Base-by-base conservation (phyloP, 257 asterid genomes). In the Plantago major region DNA sequence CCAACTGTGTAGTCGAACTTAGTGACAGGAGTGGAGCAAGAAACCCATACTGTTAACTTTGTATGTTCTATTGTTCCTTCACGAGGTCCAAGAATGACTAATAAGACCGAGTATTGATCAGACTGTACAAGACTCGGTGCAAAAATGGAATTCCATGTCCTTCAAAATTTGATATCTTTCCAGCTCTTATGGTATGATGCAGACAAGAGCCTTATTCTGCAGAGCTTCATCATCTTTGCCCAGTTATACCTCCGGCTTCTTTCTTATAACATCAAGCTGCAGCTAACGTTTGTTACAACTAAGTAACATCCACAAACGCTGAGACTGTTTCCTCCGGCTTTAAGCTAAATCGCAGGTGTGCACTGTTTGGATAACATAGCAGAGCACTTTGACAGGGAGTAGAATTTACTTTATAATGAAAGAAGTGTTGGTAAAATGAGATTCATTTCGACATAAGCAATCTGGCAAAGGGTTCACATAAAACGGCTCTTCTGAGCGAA, bases 401-500 rank as follows among this genome's bases (percentile, higher is more conserved):
- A 3, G n/a, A 9, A 19, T 73, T 22, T 80, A 74, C 71, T 61
- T 71, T 62, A 67, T 72, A 52, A 56, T 9, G 37, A 61, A 37
- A 43, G 89, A 73, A 37, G 55, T 65, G 72, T 66, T 78, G 9
- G 37, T 28, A 63, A 22, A 47, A 38, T 56, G 53, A 28, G 65
- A 63, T 58, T 72, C 86, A 68, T 55, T 82, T 60, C 68, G 88
- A 77, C 98, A 91, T 48, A 91, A 77, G 74, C 98, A 88, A 60
- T 91, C 98, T 0, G 98, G 96, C 61, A 91, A 71, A 58, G 98
- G 96, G 65, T 91, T 91, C 74, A 82, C 95, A 26, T 85, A 91
- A 74, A 91, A 91, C 30, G 96, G 81, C 83, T 91, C 98, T 67
- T 91, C 98, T 1, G 96, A 77, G 11, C 98, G 95, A 67, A 81